Base-by-base conservation (phyloP, 805 yeast genomes). In the Cyberlindnera sargentensis region DNA sequence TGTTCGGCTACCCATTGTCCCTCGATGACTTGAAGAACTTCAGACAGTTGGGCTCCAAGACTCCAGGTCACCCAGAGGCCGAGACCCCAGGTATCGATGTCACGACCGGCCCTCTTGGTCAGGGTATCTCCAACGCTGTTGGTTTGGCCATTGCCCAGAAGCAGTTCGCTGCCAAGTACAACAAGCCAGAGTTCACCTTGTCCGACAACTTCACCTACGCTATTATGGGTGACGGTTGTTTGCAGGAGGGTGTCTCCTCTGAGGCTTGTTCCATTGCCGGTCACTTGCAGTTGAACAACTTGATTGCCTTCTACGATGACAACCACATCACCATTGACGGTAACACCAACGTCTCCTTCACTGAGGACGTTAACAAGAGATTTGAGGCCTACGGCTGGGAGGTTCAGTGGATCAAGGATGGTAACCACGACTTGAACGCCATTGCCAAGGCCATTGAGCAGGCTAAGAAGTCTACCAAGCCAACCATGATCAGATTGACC, bases 91-190 rank as follows among this genome's bases (percentile, higher is more conserved):
- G 98, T 65, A 80, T 89, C 47, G 99, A 91, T 67, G 95, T 90
- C 60, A 89, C 98, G 66, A 91, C 98, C 49, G 99, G 99, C 67
- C 98, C 99, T 46, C 79, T 91, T 60, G 99, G 99, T 66, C 99
- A 91, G 73, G 99, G 99, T 82, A 78, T 91, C 58, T 75, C 84
- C 58, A 90, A 88, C 66, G 97, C 97, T 44, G 95, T 91, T 58
- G 99, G 99, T 73, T 65, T 91, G 55, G 98, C 99, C 45, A 78
- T 91, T 61, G 99, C 96, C 48, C 95, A 88, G 72, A 80, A 82
- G 55, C 90, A 88, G 69, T 71, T 86, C 48, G 96, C 95, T 57
- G 96, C 96, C 53, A 82, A 83, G 54, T 91, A 82, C 79, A 89
- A 90, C 83, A 87, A 85, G 75, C 95, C 95, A 57, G 84, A 75